phyloP scores from a whole-genome alignment of 495 filamentous ascomycete species.

The Hypoxylon fragiforme region DNA sequence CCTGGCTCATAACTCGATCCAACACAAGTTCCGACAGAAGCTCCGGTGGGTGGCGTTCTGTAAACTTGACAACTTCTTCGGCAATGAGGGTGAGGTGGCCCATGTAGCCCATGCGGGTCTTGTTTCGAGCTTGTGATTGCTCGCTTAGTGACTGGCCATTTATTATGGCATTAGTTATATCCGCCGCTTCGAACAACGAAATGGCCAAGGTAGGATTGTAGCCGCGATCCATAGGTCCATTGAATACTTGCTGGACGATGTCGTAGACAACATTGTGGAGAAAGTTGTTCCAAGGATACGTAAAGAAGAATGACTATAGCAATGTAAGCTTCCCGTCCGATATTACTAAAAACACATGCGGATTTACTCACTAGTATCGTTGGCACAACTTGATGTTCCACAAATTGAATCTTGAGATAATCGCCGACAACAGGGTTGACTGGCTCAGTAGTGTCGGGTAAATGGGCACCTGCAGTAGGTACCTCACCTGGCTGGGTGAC shows the following conservation, averaged over 20 bases:
- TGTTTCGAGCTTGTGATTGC: conserved; percentile 73
- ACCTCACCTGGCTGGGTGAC: background rate
- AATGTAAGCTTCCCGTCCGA: conserved; percentile 15
- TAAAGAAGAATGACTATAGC: conserved; percentile 79
- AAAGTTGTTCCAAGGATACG: conserved; percentile 99
- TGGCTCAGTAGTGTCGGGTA: conserved; percentile 11
- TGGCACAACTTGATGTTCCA: conserved; percentile 90
- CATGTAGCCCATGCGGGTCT: conserved; percentile 97
- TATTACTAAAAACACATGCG: background rate
- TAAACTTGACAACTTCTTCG: conserved; percentile 98
- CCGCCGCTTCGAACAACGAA: conserved; percentile 85
- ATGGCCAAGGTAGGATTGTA: conserved; percentile 92
- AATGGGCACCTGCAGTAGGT: conserved; percentile 11
- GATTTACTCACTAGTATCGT: conserved; percentile 80
- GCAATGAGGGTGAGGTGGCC: conserved; percentile 96
- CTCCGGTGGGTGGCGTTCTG: conserved; percentile 89
- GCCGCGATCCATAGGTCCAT: conserved; percentile 94
- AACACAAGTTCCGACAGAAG: conserved; percentile 80
- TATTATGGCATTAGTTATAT: conserved; percentile 88
- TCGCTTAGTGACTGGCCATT: conserved; percentile 88
- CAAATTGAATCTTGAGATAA: conserved; percentile 94
- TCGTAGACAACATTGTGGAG: conserved; percentile 99
- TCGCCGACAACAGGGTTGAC: conserved; percentile 90
- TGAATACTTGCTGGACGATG: conserved; percentile 98
- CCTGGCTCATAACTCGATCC: conserved; percentile 80